Evolutionary conservation across 495 filamentous ascomycete species (phyloP), one percentile per base, ranked within the genome.

Genomic region (Chlorociboria aeruginascens): DNA sequence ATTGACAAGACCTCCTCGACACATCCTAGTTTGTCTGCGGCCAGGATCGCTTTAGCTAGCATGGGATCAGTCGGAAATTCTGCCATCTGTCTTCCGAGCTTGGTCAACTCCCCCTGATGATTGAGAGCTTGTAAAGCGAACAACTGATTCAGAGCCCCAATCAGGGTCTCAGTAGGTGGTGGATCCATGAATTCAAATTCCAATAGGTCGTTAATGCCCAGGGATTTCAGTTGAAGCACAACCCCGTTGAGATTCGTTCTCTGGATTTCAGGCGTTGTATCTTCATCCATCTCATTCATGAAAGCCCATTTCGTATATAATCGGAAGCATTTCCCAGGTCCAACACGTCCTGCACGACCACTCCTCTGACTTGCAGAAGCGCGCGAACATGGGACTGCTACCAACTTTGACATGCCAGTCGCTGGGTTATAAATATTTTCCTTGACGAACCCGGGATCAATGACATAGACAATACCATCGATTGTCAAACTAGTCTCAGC

Each of bases 131-230:
- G 86, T 1, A 98, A 74, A 0, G 88, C 88, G 59, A 95, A 98
- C 14, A 98, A 78, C 58, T 93, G 83, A 59, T 96, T 92, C 42
- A 98, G 66, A 1, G 89, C 86, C 16, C 85, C 79, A 59, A 96
- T 94, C 42, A 98, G 77, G 8, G 87, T 87, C 61, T 95, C 89
- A 0, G 89, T 83, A 0, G 89, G 85, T 1, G 92, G 92, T 0
- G 90, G 82, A 57, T 97, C 92, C 78, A 97, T 89, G 61, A 95
- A 97, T 57, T 98, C 92, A 54, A 98, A 98, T 35, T 89, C 81
- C 9, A 98, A 75, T 0, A 98, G 76, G 53, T 97, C 83, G 59
- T 95, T 89, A 59, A 98, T 94, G 10, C 93, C 93, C 11, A 97
- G 73, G 1, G 83, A 83, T 61, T 95, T 96, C 8, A 98, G 69